Conservation (phyloP, 495 filamentous ascomycete genomes). For the Penicillium crystallinum region DNA sequence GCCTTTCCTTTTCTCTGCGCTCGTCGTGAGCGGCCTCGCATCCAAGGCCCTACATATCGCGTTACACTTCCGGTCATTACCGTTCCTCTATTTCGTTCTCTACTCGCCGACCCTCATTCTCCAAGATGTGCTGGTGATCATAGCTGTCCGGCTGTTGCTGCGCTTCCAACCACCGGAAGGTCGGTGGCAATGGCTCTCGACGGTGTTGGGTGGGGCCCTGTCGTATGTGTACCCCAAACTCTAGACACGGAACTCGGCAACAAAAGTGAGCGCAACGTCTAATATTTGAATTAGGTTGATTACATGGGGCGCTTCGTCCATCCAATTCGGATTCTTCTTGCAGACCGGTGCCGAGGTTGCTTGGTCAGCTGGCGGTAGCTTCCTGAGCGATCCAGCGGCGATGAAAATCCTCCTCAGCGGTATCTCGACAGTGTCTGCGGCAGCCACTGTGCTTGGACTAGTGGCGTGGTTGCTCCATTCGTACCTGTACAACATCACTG, state of each 20-base stretch:
- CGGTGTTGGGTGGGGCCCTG: constrained; percentile 24
- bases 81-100: constrained; percentile 33
- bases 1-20: constrained; percentile 31
- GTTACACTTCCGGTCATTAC: constrained; percentile 31
- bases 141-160: constrained; percentile 23
- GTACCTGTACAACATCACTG: constrained; percentile 27
- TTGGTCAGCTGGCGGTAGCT: constrained; percentile 35
- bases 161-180: constrained; percentile 19
- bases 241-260: not conserved
- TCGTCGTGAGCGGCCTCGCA: constrained; percentile 32
- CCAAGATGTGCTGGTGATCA: constrained; percentile 33
- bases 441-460: constrained; percentile 27
- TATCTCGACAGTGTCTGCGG: constrained; percentile 31
- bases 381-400: constrained; percentile 37
- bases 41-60: constrained; percentile 35
- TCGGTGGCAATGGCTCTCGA: constrained; percentile 23
- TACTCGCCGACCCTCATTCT: constrained; percentile 35
- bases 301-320: constrained; percentile 29
- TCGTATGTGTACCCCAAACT: constrained; percentile 21
- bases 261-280: not conserved
- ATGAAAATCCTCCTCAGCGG: constrained; percentile 42
- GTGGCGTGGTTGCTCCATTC: constrained; percentile 28
- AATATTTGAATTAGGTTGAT: constrained; percentile 18
- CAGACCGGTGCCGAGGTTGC: constrained; percentile 40
- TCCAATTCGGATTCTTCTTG: constrained; percentile 41